Evolutionary conservation across 345 rosid genomes (phyloP).

Genomic region (Psidium guajava): DNA sequence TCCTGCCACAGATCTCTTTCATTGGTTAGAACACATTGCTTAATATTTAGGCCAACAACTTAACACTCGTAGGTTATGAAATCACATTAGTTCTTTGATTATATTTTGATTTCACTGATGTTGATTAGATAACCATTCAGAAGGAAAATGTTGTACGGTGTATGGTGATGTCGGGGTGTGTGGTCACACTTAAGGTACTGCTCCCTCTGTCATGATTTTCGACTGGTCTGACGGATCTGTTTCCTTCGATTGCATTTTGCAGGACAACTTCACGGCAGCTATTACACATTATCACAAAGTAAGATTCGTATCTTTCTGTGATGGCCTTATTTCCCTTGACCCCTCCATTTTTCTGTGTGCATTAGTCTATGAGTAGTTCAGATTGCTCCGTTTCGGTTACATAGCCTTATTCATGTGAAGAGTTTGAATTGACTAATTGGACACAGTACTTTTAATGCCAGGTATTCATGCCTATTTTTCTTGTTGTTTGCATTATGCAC

Average conservation of each 20-base stretch:
- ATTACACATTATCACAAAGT: slow-evolving; percentile 87
- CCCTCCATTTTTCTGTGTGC: background rate
- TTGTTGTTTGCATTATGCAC: background rate
- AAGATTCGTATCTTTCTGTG: background rate
- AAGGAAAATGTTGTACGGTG: background rate
- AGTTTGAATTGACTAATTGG: background rate
- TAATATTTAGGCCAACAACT: background rate
- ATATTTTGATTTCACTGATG: background rate
- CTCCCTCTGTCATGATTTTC: background rate
- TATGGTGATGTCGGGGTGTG: background rate
- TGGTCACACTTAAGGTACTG: background rate
- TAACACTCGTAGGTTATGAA: background rate
- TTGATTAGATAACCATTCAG: background rate
- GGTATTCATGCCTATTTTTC: background rate
- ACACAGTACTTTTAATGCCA: background rate
- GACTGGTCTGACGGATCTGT: background rate
- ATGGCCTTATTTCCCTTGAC: background rate
- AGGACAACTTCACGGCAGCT: slow-evolving; percentile 79
- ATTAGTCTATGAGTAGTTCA: background rate
- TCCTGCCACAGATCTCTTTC: background rate
- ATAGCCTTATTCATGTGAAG: background rate
- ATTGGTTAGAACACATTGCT: background rate
- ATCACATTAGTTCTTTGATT: background rate
- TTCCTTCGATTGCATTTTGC: slow-evolving; percentile 8
- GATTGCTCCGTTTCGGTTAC: background rate